Evolutionary conservation across 257 asterid genomes (phyloP).

Genomic region (Solanum clarkiae): DNA sequence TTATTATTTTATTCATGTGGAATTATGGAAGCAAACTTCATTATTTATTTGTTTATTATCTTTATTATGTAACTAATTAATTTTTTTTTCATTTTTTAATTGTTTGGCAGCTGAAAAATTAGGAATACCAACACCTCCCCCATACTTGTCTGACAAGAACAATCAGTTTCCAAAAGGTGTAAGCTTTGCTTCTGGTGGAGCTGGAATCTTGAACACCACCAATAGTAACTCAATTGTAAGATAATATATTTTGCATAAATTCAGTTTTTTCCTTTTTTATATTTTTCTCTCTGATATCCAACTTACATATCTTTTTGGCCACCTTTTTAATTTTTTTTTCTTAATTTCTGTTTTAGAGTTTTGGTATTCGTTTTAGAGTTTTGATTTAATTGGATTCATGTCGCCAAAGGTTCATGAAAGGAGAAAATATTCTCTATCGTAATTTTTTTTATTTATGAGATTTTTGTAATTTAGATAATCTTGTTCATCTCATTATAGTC

Average conservation of each 20-base stretch:
- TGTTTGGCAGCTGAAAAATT: constrained; percentile 51
- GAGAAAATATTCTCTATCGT: not conserved
- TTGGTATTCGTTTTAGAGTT: not conserved
- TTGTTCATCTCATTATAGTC: not conserved
- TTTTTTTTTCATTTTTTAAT: not conserved
- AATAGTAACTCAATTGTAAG: constrained; percentile 32
- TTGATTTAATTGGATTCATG: not conserved
- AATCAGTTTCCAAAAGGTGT: constrained; percentile 41
- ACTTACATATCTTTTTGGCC: no score
- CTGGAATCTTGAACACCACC: constrained; percentile 57
- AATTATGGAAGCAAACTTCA: not conserved
- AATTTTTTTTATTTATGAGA: not conserved
- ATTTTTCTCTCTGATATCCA: not conserved
- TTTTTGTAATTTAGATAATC: no score
- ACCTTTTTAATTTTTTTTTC: no score
- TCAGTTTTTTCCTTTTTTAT: no score
- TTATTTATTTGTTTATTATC: not conserved
- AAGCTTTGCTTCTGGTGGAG: constrained; percentile 85
- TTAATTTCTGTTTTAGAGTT: not conserved
- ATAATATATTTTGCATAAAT: no score
- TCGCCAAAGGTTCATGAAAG: not conserved
- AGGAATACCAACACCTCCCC: constrained; percentile 57
- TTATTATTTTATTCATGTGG: not conserved
- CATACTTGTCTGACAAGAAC: constrained; percentile 45
- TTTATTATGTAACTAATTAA: not conserved